Evolutionary conservation across 169 alveolate species (phyloP), one percentile per base, ranked within the genome.

Genomic region (Amoebophrya sp.): DNA sequence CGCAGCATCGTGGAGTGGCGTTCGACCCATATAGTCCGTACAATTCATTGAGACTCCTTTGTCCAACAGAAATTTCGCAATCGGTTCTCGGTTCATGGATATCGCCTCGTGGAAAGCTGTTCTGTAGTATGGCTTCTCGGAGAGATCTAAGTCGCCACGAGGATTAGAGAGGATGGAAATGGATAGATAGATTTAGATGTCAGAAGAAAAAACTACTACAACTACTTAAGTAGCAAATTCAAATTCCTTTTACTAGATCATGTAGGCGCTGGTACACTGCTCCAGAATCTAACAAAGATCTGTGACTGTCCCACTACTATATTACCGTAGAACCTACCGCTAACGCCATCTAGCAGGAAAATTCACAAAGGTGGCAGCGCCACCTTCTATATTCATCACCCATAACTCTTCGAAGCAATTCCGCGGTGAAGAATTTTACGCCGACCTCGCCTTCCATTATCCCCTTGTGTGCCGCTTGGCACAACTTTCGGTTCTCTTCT

Each of bases 401-500:
- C n/a, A n/a, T n/a, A n/a, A n/a, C n/a, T 6, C 83, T 6, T 26
- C 83, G 2, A 1, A 65, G 26, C 83, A 65, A 36, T 26, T 65
- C 83, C 39, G 83, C 18, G 38, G 83, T 65, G 33, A 65, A 65
- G n/a, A 65, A 65, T 65, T 65, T 65, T 36, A 65, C 83, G 33
- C 83, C 83, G 36, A 0, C n/a, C 83, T 65, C 83, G 33, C 83
- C 83, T 1, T 65, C 83, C 83, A 65, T 65, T 29, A 65, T 6
- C 33, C 83, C 83, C 83, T 65, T 65, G 83, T 65, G 83, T 65
- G 83, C 83, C 83, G 83, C 83, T 18, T 65, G 83, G 83, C 83
- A 65, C 83, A 65, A 36, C 83, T 65, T 65, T 6, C 83, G 83
- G 33, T 65, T 65, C 83, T 65, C 83, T 65, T 65, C 83, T 18